Evolutionary conservation across 2,329 filamentous ascomycete genomes (phyloP), one percentile per base, ranked within the genome.

Genomic region (Trichophyton equinum): DNA sequence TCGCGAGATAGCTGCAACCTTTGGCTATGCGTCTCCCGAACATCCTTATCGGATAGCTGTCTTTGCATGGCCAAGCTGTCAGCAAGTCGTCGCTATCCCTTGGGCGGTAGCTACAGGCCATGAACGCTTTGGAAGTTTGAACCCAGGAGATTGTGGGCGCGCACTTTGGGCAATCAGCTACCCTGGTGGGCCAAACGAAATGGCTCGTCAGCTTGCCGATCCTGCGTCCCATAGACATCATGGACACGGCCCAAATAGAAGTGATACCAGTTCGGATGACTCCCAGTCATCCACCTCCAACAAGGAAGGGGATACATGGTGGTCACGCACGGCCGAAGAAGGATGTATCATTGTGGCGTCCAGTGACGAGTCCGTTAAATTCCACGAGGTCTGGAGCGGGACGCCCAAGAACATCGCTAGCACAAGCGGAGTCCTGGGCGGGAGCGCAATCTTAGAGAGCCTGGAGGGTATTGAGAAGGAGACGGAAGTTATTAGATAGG

Each of bases 31-130:
- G 2, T 87, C 95, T 66, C 91, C 92, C 0, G 89, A 95, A 47
- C 94, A 99, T 69, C 84, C 88, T 0, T 89, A 87, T 67, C 85
- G 94, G 20, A 89, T 99, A 65, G 94, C 91, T 1, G 86, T 97
- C 7, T 99, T 96, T 74, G 87, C 87, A 53, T 97, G 94, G 94
- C 94, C 94, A 0, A 87, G 88, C 60, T 97, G 94, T 73, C 83
- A 84, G 65, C 89, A 94, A 70, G 82, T 96, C 1, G 87, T 89
- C 9, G 86, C 87, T 15, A 87, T 97, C 61, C 88, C 91, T 0
- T 97, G 85, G 92, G 85, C 84, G 57, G 83, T 85, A 38, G 85
- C 69, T 60, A 68, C 69, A 20, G 68, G 65, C 55, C 68, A 66
- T 33, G 71, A 68, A 68, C 67, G 71, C 13, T 57, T 55, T 51